Base-by-base conservation (phyloP, 228 moss, liverwort and hornwort genomes). In the Sphagnum magellanicum region DNA sequence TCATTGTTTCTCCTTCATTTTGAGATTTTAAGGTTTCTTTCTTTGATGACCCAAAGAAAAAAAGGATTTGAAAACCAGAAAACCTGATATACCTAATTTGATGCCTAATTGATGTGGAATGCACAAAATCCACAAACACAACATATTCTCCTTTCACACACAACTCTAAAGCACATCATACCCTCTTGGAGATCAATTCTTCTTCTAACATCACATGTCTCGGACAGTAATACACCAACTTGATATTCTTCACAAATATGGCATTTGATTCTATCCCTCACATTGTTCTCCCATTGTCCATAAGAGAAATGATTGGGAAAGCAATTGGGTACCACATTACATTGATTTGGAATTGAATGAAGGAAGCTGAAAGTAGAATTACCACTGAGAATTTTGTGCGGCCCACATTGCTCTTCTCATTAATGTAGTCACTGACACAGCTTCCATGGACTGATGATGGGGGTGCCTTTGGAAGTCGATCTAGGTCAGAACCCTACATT, bases 311-410 rank as follows among this genome's bases (percentile, higher is more conserved):
- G 32, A 32, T 32, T 32, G 32, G 32, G 32, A 32, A 2, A 32
- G 32, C 32, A 32, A 32, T 32, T 32, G 32, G 32, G 32, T 32
- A 32, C 32, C 32, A 32, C 2, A 32, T 32, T 32, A 32, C 32
- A 32, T 32, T 32, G 62, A 10, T n/a, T 62, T 8, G 51, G 7
- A 4, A 63, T 14, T 63, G 5, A 63, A 7, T 63, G 32, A 15
- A 63, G 8, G n/a, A 8, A 4, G 17, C 1, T 14, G 17, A 63
- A 4, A 55, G 4, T 14, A 13, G 47, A 63, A 15, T 9, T 14
- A 87, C 87, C 74, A 81, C 59, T 4, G 46, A 72, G 8, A 83
- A 83, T 59, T 74, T 87, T 1, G 61, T 60, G 8, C 68, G 53
- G 0, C 70, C 10, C 0, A 0, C 16, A n/a, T 78, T 87, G 50